Percentiles rank a stretch among this genome's conserved stretches.
Evolutionary conservation across 2,329 filamentous ascomycete species (phyloP).

Genomic region (Fusarium duplospermum): DNA sequence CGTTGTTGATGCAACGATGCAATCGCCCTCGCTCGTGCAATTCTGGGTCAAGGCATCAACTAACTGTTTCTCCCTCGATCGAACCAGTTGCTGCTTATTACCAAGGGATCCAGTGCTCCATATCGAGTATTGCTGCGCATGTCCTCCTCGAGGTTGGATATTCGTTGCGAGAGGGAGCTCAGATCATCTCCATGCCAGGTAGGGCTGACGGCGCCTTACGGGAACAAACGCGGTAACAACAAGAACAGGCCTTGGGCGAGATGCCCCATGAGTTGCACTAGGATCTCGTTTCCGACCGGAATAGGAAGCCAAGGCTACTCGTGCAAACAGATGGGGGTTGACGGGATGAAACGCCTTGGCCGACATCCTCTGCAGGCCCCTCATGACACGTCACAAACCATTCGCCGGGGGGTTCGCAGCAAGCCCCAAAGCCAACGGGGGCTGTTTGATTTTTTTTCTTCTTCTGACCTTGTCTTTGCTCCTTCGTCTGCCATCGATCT

Average conservation of each 20-base stretch:
- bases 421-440: slow-evolving; percentile 22
- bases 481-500: slow-evolving; percentile 1
- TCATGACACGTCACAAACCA: slow-evolving; percentile 45
- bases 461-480: not conserved
- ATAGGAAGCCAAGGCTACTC: slow-evolving; percentile 31
- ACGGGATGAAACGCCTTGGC: slow-evolving; percentile 44
- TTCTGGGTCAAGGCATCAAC: not conserved
- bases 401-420: slow-evolving; percentile 38
- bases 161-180: slow-evolving; percentile 10
- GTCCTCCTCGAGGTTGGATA: not conserved
- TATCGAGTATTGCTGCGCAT: not conserved
- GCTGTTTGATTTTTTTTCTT: slow-evolving; percentile 5
- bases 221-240: slow-evolving; percentile 20
- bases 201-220: slow-evolving; percentile 25
- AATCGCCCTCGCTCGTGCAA: slow-evolving; percentile 9
- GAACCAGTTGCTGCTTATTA: not conserved
- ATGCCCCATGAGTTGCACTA: slow-evolving; percentile 19
- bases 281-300: slow-evolving; percentile 36
- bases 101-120: not conserved
- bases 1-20: slow-evolving; percentile 18
- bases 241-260: slow-evolving; percentile 12
- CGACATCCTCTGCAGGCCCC: slow-evolving; percentile 38
- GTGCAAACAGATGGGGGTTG: slow-evolving; percentile 39
- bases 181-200: slow-evolving; percentile 5
- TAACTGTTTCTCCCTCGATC: not conserved